Percentiles rank a stretch among this genome's conserved stretches.
These are phyloP conservation scores for Ligustrum vulgare DNA, from an alignment of 257 asterid genomes.

Conservation along the genomic window DNA sequence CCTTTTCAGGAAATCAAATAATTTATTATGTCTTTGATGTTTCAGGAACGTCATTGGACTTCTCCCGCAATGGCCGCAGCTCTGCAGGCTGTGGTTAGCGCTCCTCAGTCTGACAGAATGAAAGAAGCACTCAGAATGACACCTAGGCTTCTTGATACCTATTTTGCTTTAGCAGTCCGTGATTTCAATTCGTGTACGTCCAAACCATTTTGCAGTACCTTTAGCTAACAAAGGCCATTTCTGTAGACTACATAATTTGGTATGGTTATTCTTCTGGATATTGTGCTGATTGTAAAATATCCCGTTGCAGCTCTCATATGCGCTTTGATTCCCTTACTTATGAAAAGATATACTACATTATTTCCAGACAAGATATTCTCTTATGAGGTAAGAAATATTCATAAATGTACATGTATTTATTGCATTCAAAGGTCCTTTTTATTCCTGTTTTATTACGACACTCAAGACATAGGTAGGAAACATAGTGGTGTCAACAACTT, in stretches of 20 bases:
- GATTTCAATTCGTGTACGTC: slow-evolving; percentile 73
- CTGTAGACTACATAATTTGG: slow-evolving; percentile 10
- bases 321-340: slow-evolving; percentile 77
- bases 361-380: slow-evolving; percentile 77
- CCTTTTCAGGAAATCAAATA: slow-evolving; percentile 19
- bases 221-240: slow-evolving; percentile 5
- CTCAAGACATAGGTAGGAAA: neutral
- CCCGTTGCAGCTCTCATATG: slow-evolving; percentile 70
- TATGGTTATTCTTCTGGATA: slow-evolving; percentile 19
- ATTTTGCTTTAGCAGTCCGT: slow-evolving; percentile 61
- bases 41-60: slow-evolving; percentile 96
- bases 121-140: slow-evolving; percentile 75
- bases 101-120: slow-evolving; percentile 72
- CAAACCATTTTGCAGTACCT: slow-evolving; percentile 25
- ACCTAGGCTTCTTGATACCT: slow-evolving; percentile 76
- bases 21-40: slow-evolving; percentile 27
- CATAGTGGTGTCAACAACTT: neutral
- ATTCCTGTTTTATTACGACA: neutral
- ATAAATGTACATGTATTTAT: neutral
- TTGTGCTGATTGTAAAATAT: slow-evolving; percentile 27
- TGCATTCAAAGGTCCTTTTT: neutral
- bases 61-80: slow-evolving; percentile 88
- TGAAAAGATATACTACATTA: slow-evolving; percentile 78
- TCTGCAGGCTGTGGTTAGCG: slow-evolving; percentile 59
- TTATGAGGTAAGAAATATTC: slow-evolving; percentile 59